Conservation (phyloP, 2,329 filamentous ascomycete genomes). For the Golovinomyces cichoracearum region DNA sequence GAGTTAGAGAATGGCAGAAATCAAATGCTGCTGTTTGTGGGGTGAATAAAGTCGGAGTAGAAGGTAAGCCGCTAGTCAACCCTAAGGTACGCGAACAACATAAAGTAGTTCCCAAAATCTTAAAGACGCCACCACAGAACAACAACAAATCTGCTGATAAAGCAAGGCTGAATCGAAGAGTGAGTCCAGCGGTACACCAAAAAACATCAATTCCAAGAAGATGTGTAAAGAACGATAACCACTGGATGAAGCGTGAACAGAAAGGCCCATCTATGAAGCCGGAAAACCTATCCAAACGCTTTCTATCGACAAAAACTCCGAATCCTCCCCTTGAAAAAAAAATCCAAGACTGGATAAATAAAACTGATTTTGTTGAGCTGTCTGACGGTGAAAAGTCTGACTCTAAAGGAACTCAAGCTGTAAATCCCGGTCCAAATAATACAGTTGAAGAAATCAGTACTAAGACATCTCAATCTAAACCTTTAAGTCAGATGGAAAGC, state of each 20-base stretch:
- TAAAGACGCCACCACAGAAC: background rate
- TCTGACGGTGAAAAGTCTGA: background rate
- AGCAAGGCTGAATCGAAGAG: conserved; percentile 8
- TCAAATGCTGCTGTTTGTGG: conserved; percentile 39
- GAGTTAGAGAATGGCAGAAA: conserved; percentile 68
- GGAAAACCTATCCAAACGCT: conserved; percentile 27
- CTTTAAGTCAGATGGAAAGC: background rate
- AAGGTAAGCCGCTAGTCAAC: conserved; percentile 16
- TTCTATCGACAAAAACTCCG: conserved; percentile 25
- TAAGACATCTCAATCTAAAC: background rate
- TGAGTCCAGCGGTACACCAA: conserved; percentile 3
- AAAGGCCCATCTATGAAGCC: conserved; percentile 22
- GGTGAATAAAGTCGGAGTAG: conserved; percentile 33
- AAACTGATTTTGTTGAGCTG: conserved; percentile 4
- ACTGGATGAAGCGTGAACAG: conserved; percentile 40
- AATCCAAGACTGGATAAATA: conserved; percentile 32
- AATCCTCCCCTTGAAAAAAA: conserved; percentile 32
- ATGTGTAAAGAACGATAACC: conserved; percentile 74
- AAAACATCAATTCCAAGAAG: conserved; percentile 38
- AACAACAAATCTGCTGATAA: conserved; percentile 12
- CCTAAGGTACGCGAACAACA: conserved; percentile 14
- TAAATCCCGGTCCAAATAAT: background rate
- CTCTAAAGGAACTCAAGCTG: background rate
- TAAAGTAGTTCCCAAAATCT: conserved; percentile 1
- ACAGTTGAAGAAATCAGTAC: background rate